phyloP scores from a whole-genome alignment of 345 rosid species.

The Populus deltoides region DNA sequence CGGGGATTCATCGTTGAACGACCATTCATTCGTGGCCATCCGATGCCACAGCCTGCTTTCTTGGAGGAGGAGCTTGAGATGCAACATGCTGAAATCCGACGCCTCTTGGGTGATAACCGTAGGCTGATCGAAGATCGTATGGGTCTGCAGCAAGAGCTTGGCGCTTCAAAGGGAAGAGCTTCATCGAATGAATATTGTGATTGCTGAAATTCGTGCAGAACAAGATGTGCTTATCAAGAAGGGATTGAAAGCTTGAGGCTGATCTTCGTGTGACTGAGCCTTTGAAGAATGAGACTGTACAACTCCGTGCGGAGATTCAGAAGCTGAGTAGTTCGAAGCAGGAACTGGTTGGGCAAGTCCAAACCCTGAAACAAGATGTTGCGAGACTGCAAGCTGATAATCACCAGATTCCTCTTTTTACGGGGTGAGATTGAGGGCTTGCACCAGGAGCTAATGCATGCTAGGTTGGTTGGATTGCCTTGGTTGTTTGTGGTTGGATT shows the following conservation, averaged over 20 bases:
- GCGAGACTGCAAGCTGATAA: constrained; percentile 66
- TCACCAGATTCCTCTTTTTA: constrained; percentile 62
- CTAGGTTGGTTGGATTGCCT: constrained; percentile 46
- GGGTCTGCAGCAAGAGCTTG: constrained; percentile 70
- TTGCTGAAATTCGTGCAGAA: constrained; percentile 64
- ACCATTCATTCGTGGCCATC: constrained; percentile 62
- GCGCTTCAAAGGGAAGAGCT: constrained; percentile 80
- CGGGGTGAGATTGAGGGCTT: constrained; percentile 66
- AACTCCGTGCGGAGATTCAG: constrained; percentile 68
- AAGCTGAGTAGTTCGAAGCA: constrained; percentile 62
- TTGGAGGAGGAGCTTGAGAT: constrained; percentile 86
- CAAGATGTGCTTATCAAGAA: constrained; percentile 82
- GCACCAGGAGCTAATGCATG: constrained; percentile 85
- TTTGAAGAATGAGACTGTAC: constrained; percentile 65
- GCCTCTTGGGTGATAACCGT: constrained; percentile 74
- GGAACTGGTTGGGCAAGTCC: constrained; percentile 69
- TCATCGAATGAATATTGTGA: constrained; percentile 65
- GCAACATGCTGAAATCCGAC: constrained; percentile 69
- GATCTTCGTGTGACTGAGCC: constrained; percentile 83
- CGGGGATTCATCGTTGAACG: constrained; percentile 65
- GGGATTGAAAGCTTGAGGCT: constrained; percentile 75
- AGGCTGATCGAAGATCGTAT: constrained; percentile 70
- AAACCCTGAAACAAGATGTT: constrained; percentile 65
- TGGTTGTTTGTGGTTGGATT: constrained; percentile 11
- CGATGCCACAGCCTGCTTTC: constrained; percentile 56